phyloP scores from a whole-genome alignment of 768 basidiomycete species.

The Hebeloma cylindrosporum region DNA sequence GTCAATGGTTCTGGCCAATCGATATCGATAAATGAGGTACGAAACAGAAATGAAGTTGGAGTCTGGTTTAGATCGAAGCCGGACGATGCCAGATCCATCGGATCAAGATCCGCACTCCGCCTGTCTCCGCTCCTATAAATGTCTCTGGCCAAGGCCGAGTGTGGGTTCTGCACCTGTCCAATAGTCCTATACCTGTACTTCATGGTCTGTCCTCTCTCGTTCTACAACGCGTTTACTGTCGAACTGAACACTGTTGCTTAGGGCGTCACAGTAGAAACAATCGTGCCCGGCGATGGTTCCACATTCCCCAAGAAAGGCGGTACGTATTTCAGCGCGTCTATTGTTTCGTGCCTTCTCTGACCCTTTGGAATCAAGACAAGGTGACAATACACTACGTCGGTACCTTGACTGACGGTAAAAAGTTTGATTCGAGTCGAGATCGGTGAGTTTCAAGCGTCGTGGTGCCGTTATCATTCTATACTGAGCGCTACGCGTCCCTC shows the following conservation, averaged over 20 bases:
- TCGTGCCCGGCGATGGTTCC: constrained; percentile 60
- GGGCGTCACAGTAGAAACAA: constrained; percentile 69
- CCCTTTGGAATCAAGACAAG: constrained; percentile 47
- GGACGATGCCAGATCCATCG: constrained; percentile 47
- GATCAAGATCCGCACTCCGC: constrained; percentile 80
- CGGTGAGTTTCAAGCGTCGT: constrained; percentile 47
- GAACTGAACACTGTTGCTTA: constrained; percentile 24
- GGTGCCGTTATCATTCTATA: not conserved
- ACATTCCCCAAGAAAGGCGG: constrained; percentile 72
- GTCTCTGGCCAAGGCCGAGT: constrained; percentile 27
- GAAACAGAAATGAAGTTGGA: not conserved
- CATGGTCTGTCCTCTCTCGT: constrained; percentile 20
- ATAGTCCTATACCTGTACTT: constrained; percentile 27
- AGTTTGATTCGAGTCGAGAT: constrained; percentile 77
- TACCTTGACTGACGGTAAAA: constrained; percentile 57
- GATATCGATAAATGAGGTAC: constrained; percentile 11
- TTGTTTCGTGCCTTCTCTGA: constrained; percentile 10
- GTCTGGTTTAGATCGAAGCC: constrained; percentile 22
- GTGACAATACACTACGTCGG: constrained; percentile 83
- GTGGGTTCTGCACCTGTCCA: constrained; percentile 31
- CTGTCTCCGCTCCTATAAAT: constrained; percentile 47
- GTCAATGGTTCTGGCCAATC: no score
- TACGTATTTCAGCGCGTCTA: constrained; percentile 36
- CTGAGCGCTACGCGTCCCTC: no score
- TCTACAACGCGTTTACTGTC: not conserved